phyloP scores from a whole-genome alignment of 129 eudicot genomes.

The Silybum marianum region DNA sequence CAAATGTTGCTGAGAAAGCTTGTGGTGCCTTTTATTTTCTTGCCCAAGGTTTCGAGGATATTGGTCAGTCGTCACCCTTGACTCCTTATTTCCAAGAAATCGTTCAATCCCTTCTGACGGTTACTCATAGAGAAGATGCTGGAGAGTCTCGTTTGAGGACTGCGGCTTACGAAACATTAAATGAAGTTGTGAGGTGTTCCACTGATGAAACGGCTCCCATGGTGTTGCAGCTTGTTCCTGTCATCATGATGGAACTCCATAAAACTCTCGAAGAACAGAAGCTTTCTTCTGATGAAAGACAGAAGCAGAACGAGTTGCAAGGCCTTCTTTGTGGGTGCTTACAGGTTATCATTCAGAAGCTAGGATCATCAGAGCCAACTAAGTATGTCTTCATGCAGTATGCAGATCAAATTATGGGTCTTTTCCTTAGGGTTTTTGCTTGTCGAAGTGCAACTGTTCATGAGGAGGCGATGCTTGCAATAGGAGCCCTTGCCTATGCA shows the following conservation, averaged over 20 bases:
- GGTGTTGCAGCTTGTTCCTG: slow-evolving; percentile 84
- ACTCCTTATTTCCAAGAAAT: slow-evolving; percentile 87
- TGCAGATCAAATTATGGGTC: slow-evolving; percentile 92
- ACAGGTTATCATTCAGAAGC: slow-evolving; percentile 85
- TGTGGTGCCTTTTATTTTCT: slow-evolving; percentile 95
- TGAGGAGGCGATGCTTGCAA: slow-evolving; percentile 95
- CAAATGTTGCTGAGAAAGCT: slow-evolving; percentile 92
- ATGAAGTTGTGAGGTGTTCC: slow-evolving; percentile 88
- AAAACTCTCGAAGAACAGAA: slow-evolving; percentile 74
- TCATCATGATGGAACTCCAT: slow-evolving; percentile 91
- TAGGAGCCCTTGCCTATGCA: slow-evolving; percentile 89
- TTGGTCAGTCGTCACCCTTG: slow-evolving; percentile 65
- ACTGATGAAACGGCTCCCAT: slow-evolving; percentile 79
- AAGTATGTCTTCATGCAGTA: slow-evolving; percentile 71
- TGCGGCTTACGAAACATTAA: slow-evolving; percentile 84
- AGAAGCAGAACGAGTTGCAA: slow-evolving; percentile 75
- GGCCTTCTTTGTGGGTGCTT: slow-evolving; percentile 96
- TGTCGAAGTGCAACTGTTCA: slow-evolving; percentile 89
- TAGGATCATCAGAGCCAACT: slow-evolving; percentile 67
- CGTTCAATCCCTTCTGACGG: slow-evolving; percentile 68
- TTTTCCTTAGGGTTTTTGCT: slow-evolving; percentile 78
- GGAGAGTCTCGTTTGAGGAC: slow-evolving; percentile 77
- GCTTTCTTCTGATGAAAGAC: slow-evolving; percentile 72
- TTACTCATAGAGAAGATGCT: slow-evolving; percentile 88
- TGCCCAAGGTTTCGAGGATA: slow-evolving; percentile 81